These are phyloP conservation scores for Curvularia sp. DNA, from an alignment of 2,329 filamentous ascomycete genomes.

Conservation along the genomic window DNA sequence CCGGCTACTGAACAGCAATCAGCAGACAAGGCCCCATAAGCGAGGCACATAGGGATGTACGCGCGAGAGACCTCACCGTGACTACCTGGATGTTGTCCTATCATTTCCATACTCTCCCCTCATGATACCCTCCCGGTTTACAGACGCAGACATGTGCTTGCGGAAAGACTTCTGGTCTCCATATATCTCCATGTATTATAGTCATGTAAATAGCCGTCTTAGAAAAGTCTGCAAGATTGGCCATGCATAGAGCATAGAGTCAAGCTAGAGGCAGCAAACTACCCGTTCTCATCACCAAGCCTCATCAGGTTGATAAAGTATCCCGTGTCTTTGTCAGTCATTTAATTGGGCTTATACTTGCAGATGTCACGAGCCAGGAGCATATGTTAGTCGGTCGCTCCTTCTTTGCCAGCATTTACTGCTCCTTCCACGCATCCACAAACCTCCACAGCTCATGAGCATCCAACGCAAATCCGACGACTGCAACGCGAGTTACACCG, in stretches of 20 bases:
- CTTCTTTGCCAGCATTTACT: not conserved
- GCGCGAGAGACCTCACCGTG: not conserved
- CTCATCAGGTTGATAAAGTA: not conserved
- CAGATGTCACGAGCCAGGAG: not conserved
- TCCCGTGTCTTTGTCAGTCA: not conserved
- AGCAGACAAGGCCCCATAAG: not conserved
- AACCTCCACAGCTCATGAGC: not conserved
- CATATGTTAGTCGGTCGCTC: not conserved
- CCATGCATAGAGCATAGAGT: not conserved
- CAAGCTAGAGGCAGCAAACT: not conserved
- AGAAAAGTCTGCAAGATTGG: not conserved
- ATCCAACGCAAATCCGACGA: not conserved
- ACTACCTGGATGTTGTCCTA: not conserved
- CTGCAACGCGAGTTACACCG: not conserved
- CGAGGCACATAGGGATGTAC: constrained; percentile 2
- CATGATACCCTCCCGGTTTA: constrained; percentile 40
- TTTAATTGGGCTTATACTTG: not conserved
- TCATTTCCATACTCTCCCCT: constrained; percentile 36
- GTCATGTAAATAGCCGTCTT: not conserved
- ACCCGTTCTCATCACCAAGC: not conserved
- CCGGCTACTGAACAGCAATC: constrained; percentile 2
- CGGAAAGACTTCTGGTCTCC: not conserved
- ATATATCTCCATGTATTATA: not conserved
- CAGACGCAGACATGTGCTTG: constrained; percentile 7
- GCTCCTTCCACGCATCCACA: not conserved